Evolutionary conservation across 352 stramenopile genomes (phyloP).

Genomic region (Globisporangium cylindrosporum): DNA sequence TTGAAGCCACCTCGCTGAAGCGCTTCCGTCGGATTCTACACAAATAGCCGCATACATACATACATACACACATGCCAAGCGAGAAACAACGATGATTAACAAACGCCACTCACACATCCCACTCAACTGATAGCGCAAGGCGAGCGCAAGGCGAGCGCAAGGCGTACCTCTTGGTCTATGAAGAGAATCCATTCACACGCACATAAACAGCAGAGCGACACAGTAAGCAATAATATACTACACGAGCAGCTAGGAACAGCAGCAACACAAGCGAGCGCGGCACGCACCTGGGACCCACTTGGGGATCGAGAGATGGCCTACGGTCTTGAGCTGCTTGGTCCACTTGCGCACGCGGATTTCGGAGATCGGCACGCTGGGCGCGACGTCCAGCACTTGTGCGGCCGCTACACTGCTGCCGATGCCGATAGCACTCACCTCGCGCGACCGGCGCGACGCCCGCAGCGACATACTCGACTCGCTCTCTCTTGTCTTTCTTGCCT

Average conservation of each 20-base stretch:
- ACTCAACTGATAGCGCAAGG: background rate
- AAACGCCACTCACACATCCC: background rate
- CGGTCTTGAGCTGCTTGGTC: constrained; percentile 60
- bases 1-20: constrained; percentile 60
- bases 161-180: constrained; percentile 50
- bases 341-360: constrained; percentile 77
- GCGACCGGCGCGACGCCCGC: constrained; percentile 30
- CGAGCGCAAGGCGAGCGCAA: background rate
- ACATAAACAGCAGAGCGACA: background rate
- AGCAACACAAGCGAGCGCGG: background rate
- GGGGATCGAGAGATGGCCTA: constrained; percentile 67
- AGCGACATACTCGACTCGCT: constrained; percentile 40
- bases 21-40: constrained; percentile 56
- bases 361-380: constrained; percentile 45
- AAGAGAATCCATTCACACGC: background rate
- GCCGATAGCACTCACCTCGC: constrained; percentile 16
- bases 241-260: background rate
- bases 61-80: background rate
- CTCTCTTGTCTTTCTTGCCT: background rate
- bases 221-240: background rate
- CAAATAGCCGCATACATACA: background rate
- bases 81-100: background rate
- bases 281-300: constrained; percentile 71
- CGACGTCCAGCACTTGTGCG: constrained; percentile 18
- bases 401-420: background rate